Conservation (phyloP, 768 basidiomycete genomes). For the Boletus patriciae region DNA sequence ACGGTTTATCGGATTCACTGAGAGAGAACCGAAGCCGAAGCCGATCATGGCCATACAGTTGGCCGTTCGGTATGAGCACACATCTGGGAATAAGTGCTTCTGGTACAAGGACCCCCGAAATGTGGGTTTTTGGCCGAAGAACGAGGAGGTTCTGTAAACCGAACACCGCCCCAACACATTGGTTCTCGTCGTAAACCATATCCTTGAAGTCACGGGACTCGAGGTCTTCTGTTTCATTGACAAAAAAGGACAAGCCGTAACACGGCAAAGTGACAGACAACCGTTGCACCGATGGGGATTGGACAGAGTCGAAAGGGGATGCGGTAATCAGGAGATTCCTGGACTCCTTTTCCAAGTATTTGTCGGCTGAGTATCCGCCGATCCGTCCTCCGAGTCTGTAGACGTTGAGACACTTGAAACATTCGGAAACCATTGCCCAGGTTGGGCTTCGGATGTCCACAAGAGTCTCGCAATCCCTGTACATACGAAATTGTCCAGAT, state of each 20-base stretch:
- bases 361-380: too few relatives aligned
- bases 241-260: too few relatives aligned
- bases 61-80: neutral
- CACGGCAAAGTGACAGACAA: conserved; percentile 35
- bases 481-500: neutral
- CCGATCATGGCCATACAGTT: neutral
- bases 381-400: too few relatives aligned
- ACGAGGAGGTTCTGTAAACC: conserved; percentile 41
- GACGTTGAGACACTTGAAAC: neutral
- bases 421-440: conserved; percentile 16
- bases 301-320: neutral
- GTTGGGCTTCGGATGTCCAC: conserved; percentile 23
- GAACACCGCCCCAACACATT: conserved; percentile 41
- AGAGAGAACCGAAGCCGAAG: too few relatives aligned
- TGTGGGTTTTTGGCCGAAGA: neutral
- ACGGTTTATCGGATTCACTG: neutral
- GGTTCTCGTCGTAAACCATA: conserved; percentile 40
- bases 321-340: conserved; percentile 17
- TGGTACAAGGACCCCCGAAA: neutral
- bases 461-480: conserved; percentile 6
- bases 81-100: neutral
- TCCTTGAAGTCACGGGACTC: conserved; percentile 39
- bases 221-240: conserved; percentile 20
- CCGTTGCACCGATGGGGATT: neutral
- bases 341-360: too few relatives aligned